Conservation (phyloP, 2,329 filamentous ascomycete genomes). For the Volutella citrinella region DNA sequence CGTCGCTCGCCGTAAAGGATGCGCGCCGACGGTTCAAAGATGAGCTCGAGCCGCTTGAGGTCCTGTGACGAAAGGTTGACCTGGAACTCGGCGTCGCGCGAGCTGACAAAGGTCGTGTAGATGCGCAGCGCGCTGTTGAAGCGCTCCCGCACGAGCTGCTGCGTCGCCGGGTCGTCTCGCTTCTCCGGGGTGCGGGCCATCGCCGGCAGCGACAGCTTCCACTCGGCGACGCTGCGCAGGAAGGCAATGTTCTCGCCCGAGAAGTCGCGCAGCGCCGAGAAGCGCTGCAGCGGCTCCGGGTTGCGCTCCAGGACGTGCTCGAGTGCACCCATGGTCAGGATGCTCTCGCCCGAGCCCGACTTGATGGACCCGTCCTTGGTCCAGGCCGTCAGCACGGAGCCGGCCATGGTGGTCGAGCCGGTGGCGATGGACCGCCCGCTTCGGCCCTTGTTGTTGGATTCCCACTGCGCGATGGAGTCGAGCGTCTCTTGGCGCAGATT, state of each 20-base stretch:
- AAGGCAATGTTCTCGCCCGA: conserved; percentile 69
- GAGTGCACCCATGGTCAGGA: conserved; percentile 25
- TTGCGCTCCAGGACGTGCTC: conserved; percentile 60
- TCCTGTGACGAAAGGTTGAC: conserved; percentile 62
- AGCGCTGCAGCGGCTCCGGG: conserved; percentile 58
- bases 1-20: conserved; percentile 39
- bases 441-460: conserved; percentile 36
- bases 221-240: conserved; percentile 51
- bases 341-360: conserved; percentile 36
- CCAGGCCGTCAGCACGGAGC: conserved; percentile 36
- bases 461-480: conserved; percentile 48
- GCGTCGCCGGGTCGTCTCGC: conserved; percentile 17
- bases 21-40: conserved; percentile 55
- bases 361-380: conserved; percentile 32
- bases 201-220: conserved; percentile 30
- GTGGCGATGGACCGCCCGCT: conserved; percentile 32
- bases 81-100: conserved; percentile 55
- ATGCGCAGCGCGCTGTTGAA: conserved; percentile 56
- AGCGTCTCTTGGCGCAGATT: conserved; percentile 46
- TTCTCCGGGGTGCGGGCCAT: conserved; percentile 20
- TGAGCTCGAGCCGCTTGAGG: conserved; percentile 48
- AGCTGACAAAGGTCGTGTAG: conserved; percentile 24
- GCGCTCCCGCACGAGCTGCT: conserved; percentile 42
- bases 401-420: conserved; percentile 29
- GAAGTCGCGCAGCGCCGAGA: conserved; percentile 64